Evolutionary conservation across 1,139 yeast species (phyloP).

Genomic region (Taiozyma sp.): DNA sequence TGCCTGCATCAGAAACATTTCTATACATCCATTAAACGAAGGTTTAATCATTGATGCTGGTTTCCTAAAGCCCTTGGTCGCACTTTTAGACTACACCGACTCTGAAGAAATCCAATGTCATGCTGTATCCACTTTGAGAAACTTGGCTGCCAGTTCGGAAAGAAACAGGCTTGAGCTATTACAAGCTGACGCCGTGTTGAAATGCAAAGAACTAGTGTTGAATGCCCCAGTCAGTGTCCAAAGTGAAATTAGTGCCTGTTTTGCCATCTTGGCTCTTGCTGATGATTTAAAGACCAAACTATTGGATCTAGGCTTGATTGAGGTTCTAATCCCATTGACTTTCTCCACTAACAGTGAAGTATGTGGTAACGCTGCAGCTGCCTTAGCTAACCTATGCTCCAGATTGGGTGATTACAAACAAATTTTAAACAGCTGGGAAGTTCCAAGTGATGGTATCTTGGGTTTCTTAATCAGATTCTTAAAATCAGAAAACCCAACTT

Average conservation of each 20-base stretch:
- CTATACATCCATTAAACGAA: conserved; percentile 95
- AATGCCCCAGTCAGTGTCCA: conserved; percentile 86
- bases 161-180: conserved; percentile 87
- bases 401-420: conserved; percentile 77
- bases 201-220: conserved; percentile 84
- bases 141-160: conserved; percentile 93
- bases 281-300: conserved; percentile 89
- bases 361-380: conserved; percentile 98
- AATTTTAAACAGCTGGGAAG: conserved; percentile 74
- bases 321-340: conserved; percentile 88
- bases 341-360: conserved; percentile 88
- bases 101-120: conserved; percentile 97
- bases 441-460: conserved; percentile 80
- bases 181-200: conserved; percentile 94
- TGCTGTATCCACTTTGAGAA: conserved; percentile 92
- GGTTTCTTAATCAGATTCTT: conserved; percentile 81
- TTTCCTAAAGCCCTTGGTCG: conserved; percentile 84
- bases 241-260: conserved; percentile 94
- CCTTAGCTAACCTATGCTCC: conserved; percentile 91
- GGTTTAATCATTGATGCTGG: conserved; percentile 95
- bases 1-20: conserved; percentile 95
- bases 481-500: conserved; percentile 86
- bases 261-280: conserved; percentile 94
- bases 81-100: conserved; percentile 76
- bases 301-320: conserved; percentile 79